phyloP scores from a whole-genome alignment of 805 yeast genomes.

The Wickerhamiella sergipiensis region DNA sequence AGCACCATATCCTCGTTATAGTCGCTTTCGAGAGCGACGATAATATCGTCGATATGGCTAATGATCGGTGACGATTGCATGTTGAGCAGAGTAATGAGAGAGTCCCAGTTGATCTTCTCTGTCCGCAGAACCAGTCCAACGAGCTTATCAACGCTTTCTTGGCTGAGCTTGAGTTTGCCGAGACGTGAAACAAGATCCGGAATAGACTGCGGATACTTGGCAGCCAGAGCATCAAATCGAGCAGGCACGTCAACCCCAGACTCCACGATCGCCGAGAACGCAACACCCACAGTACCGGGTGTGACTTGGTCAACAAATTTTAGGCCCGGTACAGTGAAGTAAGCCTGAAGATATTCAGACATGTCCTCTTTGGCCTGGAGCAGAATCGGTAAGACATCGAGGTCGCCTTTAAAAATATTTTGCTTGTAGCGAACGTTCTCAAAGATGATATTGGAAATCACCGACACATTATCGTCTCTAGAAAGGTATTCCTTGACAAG shows the following conservation, averaged over 20 bases:
- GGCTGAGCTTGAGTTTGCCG: background rate
- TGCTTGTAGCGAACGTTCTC: background rate
- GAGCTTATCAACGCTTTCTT: constrained; percentile 1
- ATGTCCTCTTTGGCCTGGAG: background rate
- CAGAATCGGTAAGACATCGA: background rate
- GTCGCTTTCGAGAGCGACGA: background rate
- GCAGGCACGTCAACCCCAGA: constrained; percentile 4
- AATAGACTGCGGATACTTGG: constrained; percentile 4
- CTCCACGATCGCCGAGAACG: background rate
- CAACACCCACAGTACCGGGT: background rate
- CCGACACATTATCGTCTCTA: background rate
- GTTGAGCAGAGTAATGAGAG: background rate
- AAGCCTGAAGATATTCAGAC: background rate
- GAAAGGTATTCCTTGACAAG: constrained; percentile 8
- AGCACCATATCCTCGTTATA: background rate
- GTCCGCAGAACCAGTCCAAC: background rate
- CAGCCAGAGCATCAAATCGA: constrained; percentile 4
- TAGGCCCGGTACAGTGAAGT: constrained; percentile 1
- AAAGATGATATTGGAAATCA: constrained; percentile 3
- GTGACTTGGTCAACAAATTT: background rate
- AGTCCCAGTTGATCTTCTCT: background rate
- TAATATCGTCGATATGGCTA: background rate
- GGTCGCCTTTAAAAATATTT: constrained; percentile 1
- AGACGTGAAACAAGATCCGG: constrained; percentile 2
- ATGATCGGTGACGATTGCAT: background rate